Percentiles rank a stretch among this genome's conserved stretches.
Evolutionary conservation across 2,329 filamentous ascomycete species (phyloP).

Genomic region (Akanthomyces uredinophilus): DNA sequence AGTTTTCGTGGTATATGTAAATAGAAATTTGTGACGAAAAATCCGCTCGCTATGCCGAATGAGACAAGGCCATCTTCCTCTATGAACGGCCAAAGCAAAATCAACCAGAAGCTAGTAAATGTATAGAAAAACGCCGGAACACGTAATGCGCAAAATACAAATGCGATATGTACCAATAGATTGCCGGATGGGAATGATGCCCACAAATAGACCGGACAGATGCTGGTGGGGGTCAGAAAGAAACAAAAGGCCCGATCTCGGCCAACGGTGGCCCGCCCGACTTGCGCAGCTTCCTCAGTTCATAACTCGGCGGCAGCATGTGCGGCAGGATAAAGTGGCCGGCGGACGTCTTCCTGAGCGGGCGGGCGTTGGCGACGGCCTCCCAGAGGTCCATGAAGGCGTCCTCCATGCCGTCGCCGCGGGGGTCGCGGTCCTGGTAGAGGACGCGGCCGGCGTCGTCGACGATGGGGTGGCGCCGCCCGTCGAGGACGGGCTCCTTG

Average conservation of each 20-base stretch:
- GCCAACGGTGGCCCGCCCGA: neutral
- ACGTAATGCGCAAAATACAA: neutral
- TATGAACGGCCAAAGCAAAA: neutral
- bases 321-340: constrained; percentile 18
- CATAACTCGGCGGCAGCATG: constrained; percentile 10
- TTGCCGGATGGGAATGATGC: neutral
- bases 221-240: neutral
- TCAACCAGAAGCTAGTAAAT: neutral
- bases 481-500: constrained; percentile 18
- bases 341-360: constrained; percentile 20
- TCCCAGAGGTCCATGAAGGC: constrained; percentile 24
- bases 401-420: constrained; percentile 19
- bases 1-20: neutral
- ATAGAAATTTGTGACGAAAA: neutral
- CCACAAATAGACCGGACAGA: neutral
- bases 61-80: neutral
- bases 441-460: constrained; percentile 14
- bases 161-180: neutral
- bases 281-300: neutral
- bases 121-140: neutral
- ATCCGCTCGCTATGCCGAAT: constrained; percentile 9
- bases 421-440: constrained; percentile 13
- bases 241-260: neutral
- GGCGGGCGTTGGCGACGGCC: constrained; percentile 19
- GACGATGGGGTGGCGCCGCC: constrained; percentile 2